These are phyloP conservation scores for Lachnellula cervina DNA, from an alignment of 2,329 filamentous ascomycete species.

Conservation along the genomic window DNA sequence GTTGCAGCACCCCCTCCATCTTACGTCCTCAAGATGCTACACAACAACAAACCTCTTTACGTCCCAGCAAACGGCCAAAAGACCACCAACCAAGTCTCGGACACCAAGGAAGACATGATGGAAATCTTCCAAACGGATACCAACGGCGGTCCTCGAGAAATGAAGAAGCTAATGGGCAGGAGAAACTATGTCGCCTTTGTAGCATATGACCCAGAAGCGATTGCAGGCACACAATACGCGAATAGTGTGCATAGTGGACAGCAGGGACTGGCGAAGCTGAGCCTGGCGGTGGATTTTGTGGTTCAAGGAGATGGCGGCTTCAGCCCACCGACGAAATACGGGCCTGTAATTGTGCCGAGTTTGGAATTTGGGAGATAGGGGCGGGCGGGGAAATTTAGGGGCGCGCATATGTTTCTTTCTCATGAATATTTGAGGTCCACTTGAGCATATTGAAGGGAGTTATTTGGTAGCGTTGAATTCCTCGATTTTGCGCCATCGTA, in stretches of 20 bases:
- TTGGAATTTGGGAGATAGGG: constrained; percentile 64
- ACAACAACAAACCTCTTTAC: constrained; percentile 90
- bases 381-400: not conserved
- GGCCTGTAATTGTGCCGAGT: constrained; percentile 89
- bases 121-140: constrained; percentile 97
- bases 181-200: constrained; percentile 91
- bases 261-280: constrained; percentile 60
- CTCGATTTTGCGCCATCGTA: not conserved
- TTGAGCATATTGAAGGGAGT: constrained; percentile 17
- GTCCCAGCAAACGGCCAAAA: constrained; percentile 84
- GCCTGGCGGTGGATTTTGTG: constrained; percentile 91
- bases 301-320: constrained; percentile 87
- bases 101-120: constrained; percentile 99
- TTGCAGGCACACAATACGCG: constrained; percentile 26
- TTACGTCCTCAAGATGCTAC: constrained; percentile 91
- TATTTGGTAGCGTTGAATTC: constrained; percentile 1
- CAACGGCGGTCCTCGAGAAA: constrained; percentile 73
- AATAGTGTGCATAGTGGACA: constrained; percentile 32
- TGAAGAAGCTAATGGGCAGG: constrained; percentile 88
- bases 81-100: constrained; percentile 67
- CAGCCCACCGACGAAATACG: constrained; percentile 85
- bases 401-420: not conserved
- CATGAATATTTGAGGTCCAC: not conserved
- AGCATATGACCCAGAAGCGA: constrained; percentile 83
- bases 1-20: constrained; percentile 81